Evolutionary conservation across 805 yeast species (phyloP), one percentile per base, ranked within the genome.

Genomic region (Monosporozyma servazzii): DNA sequence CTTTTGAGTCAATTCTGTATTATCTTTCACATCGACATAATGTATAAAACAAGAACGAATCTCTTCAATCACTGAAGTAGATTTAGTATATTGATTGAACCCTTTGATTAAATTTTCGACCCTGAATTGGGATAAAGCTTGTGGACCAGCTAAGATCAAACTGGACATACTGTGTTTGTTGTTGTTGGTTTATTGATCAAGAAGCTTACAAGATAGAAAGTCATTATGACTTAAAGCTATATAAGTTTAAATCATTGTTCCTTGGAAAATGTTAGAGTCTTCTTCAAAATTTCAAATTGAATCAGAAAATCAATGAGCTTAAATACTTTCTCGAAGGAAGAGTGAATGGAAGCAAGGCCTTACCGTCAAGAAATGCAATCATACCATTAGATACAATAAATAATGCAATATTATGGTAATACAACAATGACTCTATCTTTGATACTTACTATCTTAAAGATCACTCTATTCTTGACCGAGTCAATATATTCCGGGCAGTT

Each of bases 101-200:
- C 83, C 88, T 57, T 80, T 74, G 58, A 80, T 74, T 71, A 90
- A 74, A 58, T 78, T 84, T 54, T 81, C 78, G 57, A 89, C 82
- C 72, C 98, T 80, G 70, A 91, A 91, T 48, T 79, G 78, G 49
- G 98, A 90, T 65, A 89, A 75, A 56, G 96, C 97, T 64, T 78
- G 79, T 47, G 96, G 95, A 53, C 99, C 99, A 45, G 96, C 84
- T 58, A 88, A 75, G 54, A 79, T 71, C 59, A 77, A 66, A 73
- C 78, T 63, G 47, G 73, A 63, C 74, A 72, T 73, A 5, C 11
- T 43, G 13, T 13, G 5, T 21, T 41, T 21, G 29, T 41, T 33
- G 17, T 33, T 33, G 37, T 13, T 33, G 37, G 2, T 25, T 25
- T 25, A 7, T 25, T 25, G 27, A 7, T 25, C 27, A 25, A 25